A percentile compares a stretch with the other conserved stretches of the same genome.
Evolutionary conservation across 208 protist genomes (phyloP).

Genomic region (Acanthamoeba comandoni): DNA sequence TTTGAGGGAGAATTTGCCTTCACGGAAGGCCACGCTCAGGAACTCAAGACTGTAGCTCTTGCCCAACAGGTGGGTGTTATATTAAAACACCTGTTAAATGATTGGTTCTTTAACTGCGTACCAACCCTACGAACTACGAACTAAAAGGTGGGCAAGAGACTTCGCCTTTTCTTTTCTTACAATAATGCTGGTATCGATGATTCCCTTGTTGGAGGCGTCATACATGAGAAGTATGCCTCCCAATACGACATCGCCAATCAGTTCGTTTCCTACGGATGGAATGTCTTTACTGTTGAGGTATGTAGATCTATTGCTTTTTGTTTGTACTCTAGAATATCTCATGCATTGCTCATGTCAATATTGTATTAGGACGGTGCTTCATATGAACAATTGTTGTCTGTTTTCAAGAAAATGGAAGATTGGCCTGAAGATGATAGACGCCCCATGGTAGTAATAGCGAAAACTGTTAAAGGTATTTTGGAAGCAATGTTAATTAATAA

Average conservation of each 20-base stretch:
- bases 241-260: conserved; percentile 74
- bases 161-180: conserved; percentile 77
- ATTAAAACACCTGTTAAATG: no score
- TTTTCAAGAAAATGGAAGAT: conserved; percentile 73
- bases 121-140: no score
- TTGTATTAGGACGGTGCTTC: conserved; percentile 9
- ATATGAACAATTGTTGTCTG: conserved; percentile 55
- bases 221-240: conserved; percentile 54
- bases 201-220: conserved; percentile 61
- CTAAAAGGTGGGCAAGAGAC: conserved; percentile 73
- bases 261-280: conserved; percentile 74
- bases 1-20: conserved; percentile 77
- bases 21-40: conserved; percentile 75
- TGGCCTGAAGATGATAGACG: conserved; percentile 43
- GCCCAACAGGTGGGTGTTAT: conserved; percentile 73
- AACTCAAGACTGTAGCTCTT: conserved; percentile 73
- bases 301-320: conserved; percentile 29
- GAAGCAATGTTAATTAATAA: no score
- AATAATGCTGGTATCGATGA: conserved; percentile 77
- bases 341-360: no score
- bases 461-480: conserved; percentile 71
- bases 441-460: conserved; percentile 70
- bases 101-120: no score
- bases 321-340: no score
- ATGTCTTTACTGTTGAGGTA: conserved; percentile 51